Base-by-base conservation (phyloP, 768 basidiomycete genomes). In the Russula lepida region DNA sequence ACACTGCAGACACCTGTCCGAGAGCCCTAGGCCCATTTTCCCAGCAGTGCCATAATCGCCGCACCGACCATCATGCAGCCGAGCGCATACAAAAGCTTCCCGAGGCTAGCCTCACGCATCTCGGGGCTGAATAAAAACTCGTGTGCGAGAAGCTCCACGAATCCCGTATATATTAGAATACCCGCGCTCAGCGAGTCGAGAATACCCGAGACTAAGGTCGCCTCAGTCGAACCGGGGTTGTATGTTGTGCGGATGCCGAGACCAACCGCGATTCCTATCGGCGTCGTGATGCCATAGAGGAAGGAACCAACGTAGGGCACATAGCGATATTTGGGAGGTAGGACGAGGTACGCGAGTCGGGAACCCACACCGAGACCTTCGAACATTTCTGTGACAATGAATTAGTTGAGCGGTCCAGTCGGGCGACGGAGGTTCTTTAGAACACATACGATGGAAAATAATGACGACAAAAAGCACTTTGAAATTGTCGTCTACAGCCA, bases 341-440 rank as follows among this genome's bases (percentile, higher is more conserved):
- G 75, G 19, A 75, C 73, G 69, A 98, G 79, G 71, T 78, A 84
- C 1, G 95, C 92, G 12, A 98, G 77, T 9, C 95, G 89, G 0
- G 93, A 86, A 9, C 95, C 95, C 23, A 98, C 77, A 71, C 93
- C 95, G 48, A 98, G 81, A 23, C 94, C 95, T 72, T 98, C 95
- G 68, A 98, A 98, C 46, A 82, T 88, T 80, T 95, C 90, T 93
- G 68, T 7, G 54, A 46, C 1, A n/a, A 37, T 17, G 49, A 6
- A 17, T 30, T 41, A 5, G 44, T 17, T 30, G 21, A 43, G 17
- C 1, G 27, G 17, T 21, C 3, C 1, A 0, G 39, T 13, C 7
- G 19, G 6, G 6, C 11, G 13, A 50, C 13, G 6, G 44, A 7
- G 50, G 17, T 6, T 15, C 33, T n/a, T 32, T 23, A 19, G 9